Base-by-base conservation (phyloP, 1,284 basidiomycete genomes). In the Coniferiporia sulphurascens region DNA sequence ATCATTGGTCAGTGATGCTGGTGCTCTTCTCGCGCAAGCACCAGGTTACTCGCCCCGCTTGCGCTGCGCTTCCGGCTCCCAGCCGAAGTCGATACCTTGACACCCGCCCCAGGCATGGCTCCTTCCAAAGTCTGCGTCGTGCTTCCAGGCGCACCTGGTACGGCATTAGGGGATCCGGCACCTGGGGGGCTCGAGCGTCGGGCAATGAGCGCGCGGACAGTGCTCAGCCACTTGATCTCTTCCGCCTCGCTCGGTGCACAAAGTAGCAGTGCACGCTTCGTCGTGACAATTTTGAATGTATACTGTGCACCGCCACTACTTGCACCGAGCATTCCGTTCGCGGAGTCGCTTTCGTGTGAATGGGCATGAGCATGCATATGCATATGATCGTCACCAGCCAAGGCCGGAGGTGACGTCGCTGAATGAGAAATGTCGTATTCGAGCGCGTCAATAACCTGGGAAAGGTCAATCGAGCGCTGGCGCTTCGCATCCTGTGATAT, bases 161-260 rank as follows among this genome's bases (percentile, higher is more conserved):
- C 27, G 27, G 27, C 27, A 27, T 3, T 27, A 27, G 27, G 27
- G 27, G 27, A 27, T 27, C 27, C 27, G 27, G 27, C 55, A 34
- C 64, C 63, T 48, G 62, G 58, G 43, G 76, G 73, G 21, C 76
- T 81, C 52, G 80, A 78, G 68, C 89, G 76, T 59, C 90, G 78
- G 12, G 87, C 88, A 65, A 98, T 87, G 67, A 98, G 79, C 64
- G 94, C 94, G 56, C 93, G 87, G 50, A 99, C 84, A 8, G 95
- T 94, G 49, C 93, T 93, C 46, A 99, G 78, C 97, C 97, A 99
- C 71, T 91, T 92, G 73, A 99, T 97, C 76, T 99, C 97, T 67
- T 99, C 96, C 67, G 98, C 97, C 73, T 99, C 97, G 59, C 84
- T 89, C 3, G 97, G 96, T 9, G 96, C 97, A 68, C 95, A 98